These are phyloP conservation scores for Trichoderma gamsii DNA, from an alignment of 495 filamentous ascomycete genomes.

Conservation along the genomic window DNA sequence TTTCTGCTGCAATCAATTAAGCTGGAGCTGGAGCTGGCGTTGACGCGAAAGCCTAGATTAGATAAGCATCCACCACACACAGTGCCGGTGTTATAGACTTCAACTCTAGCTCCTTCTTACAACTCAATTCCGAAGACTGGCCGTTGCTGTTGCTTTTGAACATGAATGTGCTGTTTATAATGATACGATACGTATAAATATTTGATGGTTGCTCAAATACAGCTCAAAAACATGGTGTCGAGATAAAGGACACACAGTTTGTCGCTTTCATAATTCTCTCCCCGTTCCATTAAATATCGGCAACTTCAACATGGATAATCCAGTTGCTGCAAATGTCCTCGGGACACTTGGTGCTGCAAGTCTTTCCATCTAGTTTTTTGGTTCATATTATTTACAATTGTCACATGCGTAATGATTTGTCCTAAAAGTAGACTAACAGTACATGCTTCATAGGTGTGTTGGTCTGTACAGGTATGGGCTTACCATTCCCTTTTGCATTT, in stretches of 20 bases:
- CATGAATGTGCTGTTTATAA: neutral
- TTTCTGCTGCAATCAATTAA: conserved; percentile 9
- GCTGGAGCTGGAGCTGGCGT: neutral
- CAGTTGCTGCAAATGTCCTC: conserved; percentile 50
- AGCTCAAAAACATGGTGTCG: neutral
- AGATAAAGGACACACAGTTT: neutral
- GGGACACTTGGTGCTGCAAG: conserved; percentile 52
- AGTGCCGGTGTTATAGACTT: too few relatives aligned
- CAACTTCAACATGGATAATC: conserved; percentile 40
- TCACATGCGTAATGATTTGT: neutral
- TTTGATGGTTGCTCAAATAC: neutral
- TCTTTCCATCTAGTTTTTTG: conserved; percentile 9
- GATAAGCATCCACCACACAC: neutral
- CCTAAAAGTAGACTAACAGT: neutral
- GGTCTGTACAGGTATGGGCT: conserved; percentile 19
- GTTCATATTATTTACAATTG: neutral
- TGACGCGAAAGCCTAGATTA: neutral
- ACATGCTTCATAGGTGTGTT: conserved; percentile 18
- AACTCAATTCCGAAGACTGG: neutral
- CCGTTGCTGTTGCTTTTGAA: conserved; percentile 3
- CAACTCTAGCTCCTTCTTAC: too few relatives aligned
- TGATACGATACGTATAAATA: neutral
- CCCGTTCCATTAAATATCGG: neutral
- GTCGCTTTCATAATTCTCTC: neutral
- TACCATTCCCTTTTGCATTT: conserved; percentile 22